Evolutionary conservation across 139 green algal genomes (phyloP), one percentile per base, ranked within the genome.

Genomic region (Volvox africanus): DNA sequence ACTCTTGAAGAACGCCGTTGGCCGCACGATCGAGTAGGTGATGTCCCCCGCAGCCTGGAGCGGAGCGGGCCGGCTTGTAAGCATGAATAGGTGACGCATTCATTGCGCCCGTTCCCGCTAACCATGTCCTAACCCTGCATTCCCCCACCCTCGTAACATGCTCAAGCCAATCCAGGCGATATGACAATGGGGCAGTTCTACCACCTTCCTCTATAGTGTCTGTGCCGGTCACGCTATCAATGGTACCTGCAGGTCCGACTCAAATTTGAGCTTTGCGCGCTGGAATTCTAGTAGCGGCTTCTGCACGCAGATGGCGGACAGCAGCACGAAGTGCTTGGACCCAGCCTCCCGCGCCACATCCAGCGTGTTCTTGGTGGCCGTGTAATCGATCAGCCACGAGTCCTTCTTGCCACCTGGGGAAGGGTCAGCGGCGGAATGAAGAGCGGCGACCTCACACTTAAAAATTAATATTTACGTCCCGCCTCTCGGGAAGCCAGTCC

Each of bases 1-100:
- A 2, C 94, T 97, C 96, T 99, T 99, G 97, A 99, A 99, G 94
- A 99, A 99, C 19, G 98, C 98, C 32, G 98, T 99, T 22, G 98
- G 98, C 22, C 98, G 95, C 80, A 99, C 98, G 81, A 99, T 99
- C 92, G 92, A 97, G 95, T 99, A 97, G 30, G 96, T 99, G 92
- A 99, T 98, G 92, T 97, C 97, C 20, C 91, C 93, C 14, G 94
- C 94, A 21, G 92, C 92, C 92, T 93, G 88, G 9, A 55, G 44
- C 9, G 44, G 44, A 55, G 9, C 9, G 44, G 44, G 44, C 44
- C 44, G 44, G 44, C 9, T 5, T 55, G 44, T 55, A 55, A 55
- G 44, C 44, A 55, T 9, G 5, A 55, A 55, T 14, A 9, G 9
- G 44, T 55, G 44, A 9, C 44, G 44, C 44, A 55, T 55, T 5